Base-by-base conservation (phyloP, 75 land plant genomes). In the Cunninghamia lanceolata region DNA sequence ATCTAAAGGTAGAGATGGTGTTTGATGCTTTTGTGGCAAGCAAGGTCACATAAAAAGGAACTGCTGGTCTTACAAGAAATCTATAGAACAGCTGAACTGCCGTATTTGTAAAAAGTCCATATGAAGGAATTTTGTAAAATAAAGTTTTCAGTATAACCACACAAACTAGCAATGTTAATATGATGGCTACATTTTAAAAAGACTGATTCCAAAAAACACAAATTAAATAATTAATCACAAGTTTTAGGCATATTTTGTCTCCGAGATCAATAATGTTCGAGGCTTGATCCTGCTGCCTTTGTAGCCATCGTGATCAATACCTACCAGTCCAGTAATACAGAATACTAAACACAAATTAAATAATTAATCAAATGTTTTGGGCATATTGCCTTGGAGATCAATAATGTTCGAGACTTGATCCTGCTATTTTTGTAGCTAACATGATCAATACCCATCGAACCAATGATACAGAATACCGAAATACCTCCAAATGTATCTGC, bases 401-500 rank as follows among this genome's bases (percentile, higher is more conserved):
- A 50, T 50, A 50, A 50, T 14, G 53, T 50, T 50, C 68, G 28
- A 63, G 68, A n/a, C 28, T 63, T 63, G 68, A 63, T 63, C 68
- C 30, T 63, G 68, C 68, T 63, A 63, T 25, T 25, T 63, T 56
- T 79, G 82, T 45, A 80, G 47, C 82, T 80, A 3, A 80, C 82
- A 80, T 40, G 28, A 43, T 42, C 46, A 25, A 80, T 45, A 43
- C 42, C 52, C 32, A 80, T 80, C 40, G 46, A 25, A 80, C 82
- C 46, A 45, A n/a, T n/a, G 28, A 73, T 73, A 45, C 82, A 80
- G 46, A 0, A 80, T 80, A 80, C 46, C 47, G 11, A 45, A 80
- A 28, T 45, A 13, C 82, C 50, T n/a, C 82, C 47, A 11, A n/a
- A n/a, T n/a, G 32, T 80, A 45, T n/a, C 82, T 80, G 82, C 82